Percentiles rank a stretch among this genome's conserved stretches.
Conservation (phyloP, 1,284 basidiomycete genomes). For the Pholiota adiposa region DNA sequence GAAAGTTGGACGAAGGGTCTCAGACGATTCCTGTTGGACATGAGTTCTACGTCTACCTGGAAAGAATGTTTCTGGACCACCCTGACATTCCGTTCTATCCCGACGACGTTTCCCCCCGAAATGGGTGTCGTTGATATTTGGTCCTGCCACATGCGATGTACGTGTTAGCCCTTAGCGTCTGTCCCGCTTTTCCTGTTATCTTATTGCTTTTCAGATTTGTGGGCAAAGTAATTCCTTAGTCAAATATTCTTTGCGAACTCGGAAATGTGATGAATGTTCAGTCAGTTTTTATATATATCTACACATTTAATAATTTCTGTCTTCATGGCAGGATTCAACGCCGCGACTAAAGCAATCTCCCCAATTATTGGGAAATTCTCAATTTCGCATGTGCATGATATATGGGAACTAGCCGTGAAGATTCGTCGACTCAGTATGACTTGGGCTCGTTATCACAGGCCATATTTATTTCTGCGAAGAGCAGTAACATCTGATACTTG, state of each 20-base stretch:
- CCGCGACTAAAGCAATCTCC: not conserved
- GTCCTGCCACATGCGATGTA: conserved; percentile 22
- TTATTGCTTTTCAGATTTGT: not conserved
- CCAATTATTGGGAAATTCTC: not conserved
- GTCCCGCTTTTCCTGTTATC: not conserved
- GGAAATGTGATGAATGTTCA: not conserved
- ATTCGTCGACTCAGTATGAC: not conserved
- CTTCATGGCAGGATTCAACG: not conserved
- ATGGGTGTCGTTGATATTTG: conserved; percentile 17
- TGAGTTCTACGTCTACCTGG: not conserved
- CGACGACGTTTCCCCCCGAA: not conserved
- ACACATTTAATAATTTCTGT: too few relatives aligned
- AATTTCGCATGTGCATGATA: not conserved
- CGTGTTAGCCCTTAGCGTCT: not conserved
- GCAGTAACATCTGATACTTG: too few relatives aligned
- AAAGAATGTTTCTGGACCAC: not conserved
- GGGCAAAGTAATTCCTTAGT: not conserved
- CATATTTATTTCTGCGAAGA: too few relatives aligned
- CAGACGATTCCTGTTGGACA: conserved; percentile 4
- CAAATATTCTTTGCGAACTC: not conserved
- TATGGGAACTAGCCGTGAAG: not conserved
- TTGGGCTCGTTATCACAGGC: not conserved
- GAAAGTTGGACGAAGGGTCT: too few relatives aligned
- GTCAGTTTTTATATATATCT: not conserved
- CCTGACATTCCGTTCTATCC: not conserved